Conservation (phyloP, 2,329 filamentous ascomycete species). For the Trichoderma polysporum region DNA sequence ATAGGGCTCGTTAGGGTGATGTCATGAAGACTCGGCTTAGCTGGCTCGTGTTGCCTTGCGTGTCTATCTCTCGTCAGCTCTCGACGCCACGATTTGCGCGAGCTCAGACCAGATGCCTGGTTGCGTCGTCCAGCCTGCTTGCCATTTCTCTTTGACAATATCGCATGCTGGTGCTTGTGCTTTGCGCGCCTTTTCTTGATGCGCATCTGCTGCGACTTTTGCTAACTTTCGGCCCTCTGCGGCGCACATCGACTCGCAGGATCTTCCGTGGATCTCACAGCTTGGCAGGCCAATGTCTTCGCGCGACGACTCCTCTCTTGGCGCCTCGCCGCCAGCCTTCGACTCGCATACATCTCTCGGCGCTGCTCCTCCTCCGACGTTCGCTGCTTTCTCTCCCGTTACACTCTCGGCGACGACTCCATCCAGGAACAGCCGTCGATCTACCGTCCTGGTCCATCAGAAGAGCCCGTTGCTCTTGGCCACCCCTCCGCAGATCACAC, state of each 20-base stretch:
- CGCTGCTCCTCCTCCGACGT: conserved; percentile 60
- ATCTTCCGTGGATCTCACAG: conserved; percentile 54
- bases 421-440: conserved; percentile 65
- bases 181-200: not conserved
- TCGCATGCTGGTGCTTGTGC: not conserved
- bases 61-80: conserved; percentile 3
- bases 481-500: conserved; percentile 91
- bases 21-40: conserved; percentile 15
- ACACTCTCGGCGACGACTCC: conserved; percentile 69
- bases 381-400: conserved; percentile 85
- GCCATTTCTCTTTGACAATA: not conserved
- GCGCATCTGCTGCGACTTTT: not conserved
- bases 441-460: conserved; percentile 92
- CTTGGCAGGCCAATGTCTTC: conserved; percentile 40
- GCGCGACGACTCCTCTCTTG: conserved; percentile 38
- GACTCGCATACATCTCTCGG: conserved; percentile 37
- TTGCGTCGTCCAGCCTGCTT: not conserved
- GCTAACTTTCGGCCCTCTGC: conserved; percentile 26
- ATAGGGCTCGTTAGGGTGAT: conserved; percentile 12
- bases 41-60: not conserved
- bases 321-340: conserved; percentile 36
- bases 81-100: conserved; percentile 13
- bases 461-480: conserved; percentile 91
- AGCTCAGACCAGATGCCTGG: conserved; percentile 6
- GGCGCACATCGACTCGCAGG: conserved; percentile 29